Conservation (phyloP, 1,284 basidiomycete genomes). For the Bondarzewia mesenterica region DNA sequence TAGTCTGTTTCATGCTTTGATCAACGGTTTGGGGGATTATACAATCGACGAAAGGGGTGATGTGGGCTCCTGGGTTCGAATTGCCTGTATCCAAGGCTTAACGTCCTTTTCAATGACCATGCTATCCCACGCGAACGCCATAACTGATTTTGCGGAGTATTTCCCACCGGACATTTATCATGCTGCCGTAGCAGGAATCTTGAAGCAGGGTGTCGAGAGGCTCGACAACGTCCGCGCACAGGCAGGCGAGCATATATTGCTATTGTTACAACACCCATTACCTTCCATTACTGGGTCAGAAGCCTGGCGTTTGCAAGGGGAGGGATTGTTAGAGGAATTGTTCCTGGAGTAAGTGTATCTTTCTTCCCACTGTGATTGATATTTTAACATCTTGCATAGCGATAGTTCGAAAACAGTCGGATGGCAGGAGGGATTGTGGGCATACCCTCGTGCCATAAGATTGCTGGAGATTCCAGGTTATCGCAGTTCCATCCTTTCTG, state of each 20-base stretch:
- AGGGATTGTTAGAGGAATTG: conserved; percentile 37
- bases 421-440: conserved; percentile 65
- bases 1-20: conserved; percentile 42
- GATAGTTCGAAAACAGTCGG: conserved; percentile 13
- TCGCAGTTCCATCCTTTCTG: conserved; percentile 56
- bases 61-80: conserved; percentile 93
- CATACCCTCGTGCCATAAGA: conserved; percentile 65
- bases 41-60: conserved; percentile 93
- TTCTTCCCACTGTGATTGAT: background rate
- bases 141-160: conserved; percentile 42
- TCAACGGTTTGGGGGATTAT: conserved; percentile 79
- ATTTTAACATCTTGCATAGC: conserved; percentile 4
- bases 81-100: conserved; percentile 64
- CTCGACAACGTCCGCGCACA: conserved; percentile 84
- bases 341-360: conserved; percentile 42
- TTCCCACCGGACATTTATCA: conserved; percentile 55
- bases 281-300: conserved; percentile 32
- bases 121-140: conserved; percentile 31
- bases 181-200: conserved; percentile 53
- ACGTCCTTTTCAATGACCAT: conserved; percentile 39
- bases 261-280: conserved; percentile 37
- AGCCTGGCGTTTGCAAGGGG: conserved; percentile 43
- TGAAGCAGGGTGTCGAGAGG: conserved; percentile 88
- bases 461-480: conserved; percentile 60
- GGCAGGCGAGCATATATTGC: conserved; percentile 58